Conservation (phyloP, 2,329 filamentous ascomycete genomes). For the Sporothrix phasma region DNA sequence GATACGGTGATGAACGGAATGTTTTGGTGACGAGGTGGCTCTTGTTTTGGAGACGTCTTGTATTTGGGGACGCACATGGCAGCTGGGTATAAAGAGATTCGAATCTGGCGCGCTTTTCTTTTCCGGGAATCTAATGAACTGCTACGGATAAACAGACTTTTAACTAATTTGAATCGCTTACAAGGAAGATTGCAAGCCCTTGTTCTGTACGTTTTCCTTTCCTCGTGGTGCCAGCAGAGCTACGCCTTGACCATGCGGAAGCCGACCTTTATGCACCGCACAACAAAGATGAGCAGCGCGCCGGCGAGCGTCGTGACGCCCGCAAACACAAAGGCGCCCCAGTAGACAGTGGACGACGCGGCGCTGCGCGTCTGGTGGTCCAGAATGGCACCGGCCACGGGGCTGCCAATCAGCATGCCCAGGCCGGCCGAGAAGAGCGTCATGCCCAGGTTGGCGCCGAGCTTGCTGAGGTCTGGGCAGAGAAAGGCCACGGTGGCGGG, state of each 20-base stretch:
- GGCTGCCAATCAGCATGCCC: constrained; percentile 42
- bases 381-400: constrained; percentile 38
- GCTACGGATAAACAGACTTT: too few relatives aligned
- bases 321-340: constrained; percentile 11
- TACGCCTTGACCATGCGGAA: constrained; percentile 10
- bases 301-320: constrained; percentile 6
- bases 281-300: background rate
- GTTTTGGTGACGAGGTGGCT: background rate
- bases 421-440: constrained; percentile 31
- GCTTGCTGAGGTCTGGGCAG: constrained; percentile 27
- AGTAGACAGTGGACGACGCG: background rate
- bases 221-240: background rate
- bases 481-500: constrained; percentile 30
- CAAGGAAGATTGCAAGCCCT: too few relatives aligned
- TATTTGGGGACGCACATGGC: too few relatives aligned
- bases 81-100: too few relatives aligned
- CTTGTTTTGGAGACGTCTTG: too few relatives aligned
- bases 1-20: background rate
- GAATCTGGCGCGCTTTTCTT: too few relatives aligned
- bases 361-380: background rate
- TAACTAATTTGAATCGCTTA: too few relatives aligned
- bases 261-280: constrained; percentile 10
- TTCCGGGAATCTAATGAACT: too few relatives aligned
- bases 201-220: too few relatives aligned
- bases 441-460: constrained; percentile 36